Conservation (phyloP, 371 early-diverging fungal genomes). For the Syncephalastrum contaminatum region DNA sequence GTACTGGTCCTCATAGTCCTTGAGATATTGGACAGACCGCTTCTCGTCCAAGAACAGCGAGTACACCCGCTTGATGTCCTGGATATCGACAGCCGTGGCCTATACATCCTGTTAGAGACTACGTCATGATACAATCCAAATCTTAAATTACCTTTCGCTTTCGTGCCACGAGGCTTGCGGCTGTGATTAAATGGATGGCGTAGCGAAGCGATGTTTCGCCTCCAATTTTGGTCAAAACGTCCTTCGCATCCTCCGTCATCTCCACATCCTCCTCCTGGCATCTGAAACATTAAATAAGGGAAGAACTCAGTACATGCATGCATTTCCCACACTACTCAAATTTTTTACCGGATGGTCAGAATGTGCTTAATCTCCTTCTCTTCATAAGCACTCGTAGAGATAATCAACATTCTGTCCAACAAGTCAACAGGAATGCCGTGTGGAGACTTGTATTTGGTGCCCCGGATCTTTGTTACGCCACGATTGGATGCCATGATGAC, state of each 20-base stretch:
- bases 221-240: slow-evolving; percentile 89
- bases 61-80: slow-evolving; percentile 92
- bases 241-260: slow-evolving; percentile 91
- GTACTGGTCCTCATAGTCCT: slow-evolving; percentile 91
- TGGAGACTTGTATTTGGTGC: slow-evolving; percentile 89
- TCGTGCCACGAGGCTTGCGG: slow-evolving; percentile 84
- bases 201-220: slow-evolving; percentile 94
- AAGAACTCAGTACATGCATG: slow-evolving; percentile 1
- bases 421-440: slow-evolving; percentile 98
- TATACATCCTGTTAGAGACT: slow-evolving; percentile 10
- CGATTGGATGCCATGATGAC: slow-evolving; percentile 99
- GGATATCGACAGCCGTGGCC: slow-evolving; percentile 84
- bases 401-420: slow-evolving; percentile 92
- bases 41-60: slow-evolving; percentile 95
- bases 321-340: background rate
- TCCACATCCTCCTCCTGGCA: slow-evolving; percentile 97
- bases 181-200: slow-evolving; percentile 96
- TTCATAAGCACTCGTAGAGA: slow-evolving; percentile 84
- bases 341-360: slow-evolving; percentile 69
- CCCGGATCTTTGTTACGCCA: slow-evolving; percentile 92
- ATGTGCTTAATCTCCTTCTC: slow-evolving; percentile 91
- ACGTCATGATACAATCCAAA: background rate
- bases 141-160: slow-evolving; percentile 73
- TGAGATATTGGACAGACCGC: slow-evolving; percentile 90
- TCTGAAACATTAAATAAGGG: slow-evolving; percentile 19